phyloP scores from a whole-genome alignment of 305 asterid genomes.

The Fraxinus nigra region DNA sequence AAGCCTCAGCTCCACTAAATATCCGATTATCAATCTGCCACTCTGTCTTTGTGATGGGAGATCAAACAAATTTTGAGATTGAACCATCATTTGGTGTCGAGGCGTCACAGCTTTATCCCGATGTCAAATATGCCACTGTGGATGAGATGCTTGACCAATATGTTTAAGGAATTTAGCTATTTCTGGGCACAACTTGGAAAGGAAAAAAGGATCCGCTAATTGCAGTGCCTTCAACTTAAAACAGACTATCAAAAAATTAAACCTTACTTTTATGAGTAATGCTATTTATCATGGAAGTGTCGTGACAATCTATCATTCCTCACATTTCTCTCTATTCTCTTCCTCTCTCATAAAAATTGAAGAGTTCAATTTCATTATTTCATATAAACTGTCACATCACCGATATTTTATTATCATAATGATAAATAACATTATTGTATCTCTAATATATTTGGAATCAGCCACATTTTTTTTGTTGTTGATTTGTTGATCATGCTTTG shows the following conservation, averaged over 20 bases:
- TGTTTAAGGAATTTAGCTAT: slow-evolving; percentile 19
- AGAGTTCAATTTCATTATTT: background rate
- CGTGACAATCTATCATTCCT: background rate
- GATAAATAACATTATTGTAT: background rate
- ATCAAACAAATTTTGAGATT: slow-evolving; percentile 50
- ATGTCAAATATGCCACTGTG: slow-evolving; percentile 41
- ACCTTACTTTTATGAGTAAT: background rate
- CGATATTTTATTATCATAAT: no score
- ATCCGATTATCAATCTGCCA: slow-evolving; percentile 36
- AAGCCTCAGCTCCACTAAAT: slow-evolving; percentile 33
- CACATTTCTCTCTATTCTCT: background rate
- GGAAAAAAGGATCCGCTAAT: background rate
- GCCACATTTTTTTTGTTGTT: no score
- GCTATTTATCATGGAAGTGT: background rate
- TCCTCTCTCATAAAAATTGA: background rate
- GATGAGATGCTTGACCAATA: slow-evolving; percentile 51
- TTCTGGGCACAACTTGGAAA: background rate
- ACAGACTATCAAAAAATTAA: background rate
- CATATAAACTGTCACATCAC: no score
- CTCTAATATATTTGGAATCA: no score
- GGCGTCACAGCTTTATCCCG: slow-evolving; percentile 53
- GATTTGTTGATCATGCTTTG: background rate
- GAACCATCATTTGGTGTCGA: slow-evolving; percentile 51
- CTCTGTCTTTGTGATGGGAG: slow-evolving; percentile 49
- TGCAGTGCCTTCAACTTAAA: background rate